phyloP scores from a whole-genome alignment of 2,329 filamentous ascomycete genomes.

The Xylogone sp. region DNA sequence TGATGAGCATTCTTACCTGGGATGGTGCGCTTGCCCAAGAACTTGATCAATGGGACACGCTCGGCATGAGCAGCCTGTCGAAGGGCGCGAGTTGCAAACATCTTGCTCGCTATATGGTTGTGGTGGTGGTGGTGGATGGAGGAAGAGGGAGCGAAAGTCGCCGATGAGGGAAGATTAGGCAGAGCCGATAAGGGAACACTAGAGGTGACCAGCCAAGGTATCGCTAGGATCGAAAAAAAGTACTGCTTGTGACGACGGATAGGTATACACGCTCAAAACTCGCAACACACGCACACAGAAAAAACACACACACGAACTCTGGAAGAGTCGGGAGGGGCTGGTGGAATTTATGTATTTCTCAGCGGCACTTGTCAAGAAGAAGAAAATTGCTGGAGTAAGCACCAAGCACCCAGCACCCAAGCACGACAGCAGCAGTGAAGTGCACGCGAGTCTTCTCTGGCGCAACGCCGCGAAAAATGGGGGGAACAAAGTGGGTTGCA shows the following conservation, averaged over 20 bases:
- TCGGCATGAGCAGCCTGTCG: slow-evolving; percentile 28
- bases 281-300: neutral
- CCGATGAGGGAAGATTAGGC: too few relatives aligned
- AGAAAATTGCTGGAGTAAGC: too few relatives aligned
- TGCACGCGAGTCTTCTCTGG: neutral
- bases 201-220: neutral
- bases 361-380: too few relatives aligned
- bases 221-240: neutral
- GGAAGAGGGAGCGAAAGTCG: too few relatives aligned
- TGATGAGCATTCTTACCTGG: slow-evolving; percentile 32
- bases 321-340: neutral
- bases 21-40: slow-evolving; percentile 35
- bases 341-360: neutral
- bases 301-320: neutral
- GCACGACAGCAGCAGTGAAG: neutral
- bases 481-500: neutral
- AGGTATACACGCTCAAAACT: too few relatives aligned
- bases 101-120: slow-evolving; percentile 21
- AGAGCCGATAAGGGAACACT: too few relatives aligned
- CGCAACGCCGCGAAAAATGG: neutral
- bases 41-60: slow-evolving; percentile 37
- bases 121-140: too few relatives aligned
- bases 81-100: slow-evolving; percentile 34
- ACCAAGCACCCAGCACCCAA: too few relatives aligned
- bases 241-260: too few relatives aligned